Evolutionary conservation across 1,284 basidiomycete genomes (phyloP), one percentile per base, ranked within the genome.

Genomic region (Caloboletus firmus): DNA sequence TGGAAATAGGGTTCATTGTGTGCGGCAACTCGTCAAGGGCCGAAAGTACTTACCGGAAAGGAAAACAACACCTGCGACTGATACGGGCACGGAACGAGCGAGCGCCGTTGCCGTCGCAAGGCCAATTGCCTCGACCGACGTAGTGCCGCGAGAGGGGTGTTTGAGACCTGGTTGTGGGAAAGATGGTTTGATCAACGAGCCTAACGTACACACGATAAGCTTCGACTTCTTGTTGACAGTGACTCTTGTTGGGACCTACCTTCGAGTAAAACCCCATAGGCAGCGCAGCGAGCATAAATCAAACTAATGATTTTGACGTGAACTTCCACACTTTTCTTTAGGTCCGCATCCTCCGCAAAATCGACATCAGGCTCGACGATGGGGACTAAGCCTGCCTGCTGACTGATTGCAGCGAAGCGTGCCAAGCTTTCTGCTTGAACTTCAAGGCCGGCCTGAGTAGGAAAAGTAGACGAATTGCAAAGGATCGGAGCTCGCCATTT

Each of bases 321-420:
- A 35, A 81, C 73, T 56, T 80, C 76, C 1, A 74, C 71, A 52
- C 78, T 81, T 54, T 76, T 70, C 43, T 66, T 67, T 45, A 81
- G 59, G 58, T 75, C 72, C 18, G 78, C 76, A 45, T 81, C 78
- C 34, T 70, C 79, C 32, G 68, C 65, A 59, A 81, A 80, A 61
- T 81, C 76, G 18, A 81, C 76, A 60, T 81, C 80, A 4, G 79
- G 79, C 59, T 81, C 79, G 7, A 82, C 74, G 51, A 81, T 77
- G 2, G 79, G 79, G 11, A 80, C 78, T 24, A 82, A 60, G 24
- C 78, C 79, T 4, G 77, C 77, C 61, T 78, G 72, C 58, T 79
- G 76, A 57, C 76, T 79, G 53, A 78, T 73, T 2, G 75, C 72
- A 24, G 78, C 75, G 60, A 76, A 79, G 20, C 74, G 70, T 5